These are phyloP conservation scores for Gossypium lobatum DNA, from an alignment of 441 rosid genomes.

Conservation along the genomic window DNA sequence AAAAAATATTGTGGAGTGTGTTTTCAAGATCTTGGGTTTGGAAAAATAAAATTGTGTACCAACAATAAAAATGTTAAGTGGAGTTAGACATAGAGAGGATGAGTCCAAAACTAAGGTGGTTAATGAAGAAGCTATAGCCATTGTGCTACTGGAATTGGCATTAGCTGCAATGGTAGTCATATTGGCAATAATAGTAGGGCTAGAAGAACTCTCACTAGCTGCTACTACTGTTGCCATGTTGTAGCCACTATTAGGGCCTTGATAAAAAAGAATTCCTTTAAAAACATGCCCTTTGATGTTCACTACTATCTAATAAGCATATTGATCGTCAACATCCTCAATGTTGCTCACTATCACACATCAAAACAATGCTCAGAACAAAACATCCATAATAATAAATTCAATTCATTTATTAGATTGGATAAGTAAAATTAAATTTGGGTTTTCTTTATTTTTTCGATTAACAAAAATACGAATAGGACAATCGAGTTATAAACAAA, in stretches of 20 bases:
- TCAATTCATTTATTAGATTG: not conserved
- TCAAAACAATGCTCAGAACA: conserved; percentile 47
- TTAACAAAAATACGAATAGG: too few relatives aligned
- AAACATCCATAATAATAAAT: not conserved
- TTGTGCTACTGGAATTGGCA: conserved; percentile 27
- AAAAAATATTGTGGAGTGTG: too few relatives aligned
- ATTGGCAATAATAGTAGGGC: conserved; percentile 17
- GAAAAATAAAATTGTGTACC: too few relatives aligned
- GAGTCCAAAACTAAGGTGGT: too few relatives aligned
- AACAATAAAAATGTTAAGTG: too few relatives aligned
- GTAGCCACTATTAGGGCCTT: conserved; percentile 44
- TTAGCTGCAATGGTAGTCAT: conserved; percentile 28
- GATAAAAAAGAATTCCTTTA: conserved; percentile 82
- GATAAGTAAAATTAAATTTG: not conserved
- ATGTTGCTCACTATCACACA: conserved; percentile 67
- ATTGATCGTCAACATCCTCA: conserved; percentile 60
- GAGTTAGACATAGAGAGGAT: too few relatives aligned
- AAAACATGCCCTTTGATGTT: conserved; percentile 78
- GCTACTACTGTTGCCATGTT: not conserved
- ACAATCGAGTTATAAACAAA: too few relatives aligned
- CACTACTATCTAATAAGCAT: conserved; percentile 76
- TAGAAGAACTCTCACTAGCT: conserved; percentile 28
- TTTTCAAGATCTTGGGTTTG: too few relatives aligned
- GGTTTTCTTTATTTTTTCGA: too few relatives aligned
- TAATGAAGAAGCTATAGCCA: conserved; percentile 10